phyloP scores from a whole-genome alignment of 2,329 filamentous ascomycete species.

The Fusarium fracticaudum region DNA sequence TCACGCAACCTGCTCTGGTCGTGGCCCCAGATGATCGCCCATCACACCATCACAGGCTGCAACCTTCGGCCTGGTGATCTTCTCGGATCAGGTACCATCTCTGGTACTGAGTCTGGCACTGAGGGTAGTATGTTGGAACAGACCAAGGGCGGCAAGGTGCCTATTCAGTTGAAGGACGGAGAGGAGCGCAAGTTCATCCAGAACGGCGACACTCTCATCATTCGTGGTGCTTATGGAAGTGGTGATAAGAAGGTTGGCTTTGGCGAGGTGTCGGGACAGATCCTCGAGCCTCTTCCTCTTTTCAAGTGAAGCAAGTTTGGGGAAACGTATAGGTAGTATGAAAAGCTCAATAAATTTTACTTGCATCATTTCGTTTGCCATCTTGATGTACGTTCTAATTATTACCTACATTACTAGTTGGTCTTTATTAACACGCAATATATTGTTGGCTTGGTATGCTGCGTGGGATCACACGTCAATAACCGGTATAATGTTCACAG shows the following conservation, averaged over 20 bases:
- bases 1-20: slow-evolving; percentile 73
- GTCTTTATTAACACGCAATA: too few relatives aligned
- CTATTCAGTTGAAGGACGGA: slow-evolving; percentile 69
- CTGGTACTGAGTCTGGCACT: slow-evolving; percentile 69
- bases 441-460: too few relatives aligned
- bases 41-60: slow-evolving; percentile 82
- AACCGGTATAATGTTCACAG: accelerated
- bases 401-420: too few relatives aligned
- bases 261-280: slow-evolving; percentile 74
- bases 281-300: slow-evolving; percentile 52
- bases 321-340: not conserved
- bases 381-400: not conserved
- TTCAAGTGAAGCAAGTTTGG: slow-evolving; percentile 31
- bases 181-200: slow-evolving; percentile 76
- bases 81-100: slow-evolving; percentile 81
- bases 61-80: slow-evolving; percentile 78
- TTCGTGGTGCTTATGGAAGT: slow-evolving; percentile 73
- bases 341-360: not conserved
- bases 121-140: slow-evolving; percentile 79
- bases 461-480: too few relatives aligned
- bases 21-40: slow-evolving; percentile 84
- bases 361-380: not conserved
- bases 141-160: slow-evolving; percentile 73
- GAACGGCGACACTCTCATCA: slow-evolving; percentile 76
- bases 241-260: slow-evolving; percentile 78